phyloP scores from a whole-genome alignment of 805 yeast genomes.

The Saccharomycopsis selenospora region DNA sequence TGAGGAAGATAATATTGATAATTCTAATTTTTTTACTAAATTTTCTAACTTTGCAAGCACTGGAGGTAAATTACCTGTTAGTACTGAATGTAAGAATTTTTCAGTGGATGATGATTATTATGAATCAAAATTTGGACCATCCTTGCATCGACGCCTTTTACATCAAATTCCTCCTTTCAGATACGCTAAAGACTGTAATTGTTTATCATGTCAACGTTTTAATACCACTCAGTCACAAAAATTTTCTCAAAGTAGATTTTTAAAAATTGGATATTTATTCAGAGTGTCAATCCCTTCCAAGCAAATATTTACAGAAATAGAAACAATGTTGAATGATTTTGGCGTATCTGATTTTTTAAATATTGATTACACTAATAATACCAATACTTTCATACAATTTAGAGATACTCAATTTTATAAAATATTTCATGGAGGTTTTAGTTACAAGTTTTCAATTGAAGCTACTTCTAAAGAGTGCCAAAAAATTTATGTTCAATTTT shows the following conservation, averaged over 20 bases:
- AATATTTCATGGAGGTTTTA: not conserved
- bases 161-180: not conserved
- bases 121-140: not conserved
- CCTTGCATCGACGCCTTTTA: not conserved
- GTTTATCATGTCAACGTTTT: not conserved
- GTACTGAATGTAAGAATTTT: not conserved
- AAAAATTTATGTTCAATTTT: not conserved
- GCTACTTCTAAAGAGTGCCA: not conserved
- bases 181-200: not conserved
- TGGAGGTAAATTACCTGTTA: not conserved
- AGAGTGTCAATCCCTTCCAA: not conserved
- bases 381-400: not conserved
- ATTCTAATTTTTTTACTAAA: too few relatives aligned
- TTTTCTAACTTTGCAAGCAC: not conserved
- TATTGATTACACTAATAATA: not conserved
- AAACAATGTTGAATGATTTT: not conserved
- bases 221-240: not conserved
- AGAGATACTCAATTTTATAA: not conserved
- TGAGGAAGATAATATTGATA: too few relatives aligned
- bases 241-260: not conserved
- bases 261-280: not conserved
- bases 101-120: not conserved
- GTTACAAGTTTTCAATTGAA: not conserved
- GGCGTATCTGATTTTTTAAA: not conserved
- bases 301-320: not conserved